Conservation (phyloP, 306 rosid genomes). For the Sicyos edulis region DNA sequence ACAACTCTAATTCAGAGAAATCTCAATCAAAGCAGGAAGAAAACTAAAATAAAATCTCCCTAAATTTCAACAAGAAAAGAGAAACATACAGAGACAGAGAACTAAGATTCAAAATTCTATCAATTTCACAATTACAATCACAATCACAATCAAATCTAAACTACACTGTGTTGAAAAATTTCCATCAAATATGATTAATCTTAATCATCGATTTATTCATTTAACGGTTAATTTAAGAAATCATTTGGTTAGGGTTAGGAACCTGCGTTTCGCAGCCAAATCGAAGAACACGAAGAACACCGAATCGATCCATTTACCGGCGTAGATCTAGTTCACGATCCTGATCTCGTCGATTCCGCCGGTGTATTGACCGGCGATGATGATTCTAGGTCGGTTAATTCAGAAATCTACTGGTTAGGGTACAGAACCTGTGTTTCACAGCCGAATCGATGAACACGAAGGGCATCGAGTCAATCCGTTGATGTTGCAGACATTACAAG, state of each 20-base stretch:
- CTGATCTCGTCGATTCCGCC: slow-evolving; percentile 69
- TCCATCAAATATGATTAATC: not conserved
- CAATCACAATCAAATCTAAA: not conserved
- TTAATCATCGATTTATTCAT: not conserved
- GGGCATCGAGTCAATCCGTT: slow-evolving; percentile 70
- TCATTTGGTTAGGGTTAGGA: not conserved
- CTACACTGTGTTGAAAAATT: slow-evolving; percentile 5
- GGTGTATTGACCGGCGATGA: slow-evolving; percentile 48
- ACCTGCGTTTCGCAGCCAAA: slow-evolving; percentile 4
- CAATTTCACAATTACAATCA: not conserved
- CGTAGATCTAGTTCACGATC: slow-evolving; percentile 45
- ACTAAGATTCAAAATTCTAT: not conserved
- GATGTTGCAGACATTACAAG: slow-evolving; percentile 46
- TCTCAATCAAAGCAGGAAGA: too few species aligned
- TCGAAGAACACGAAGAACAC: slow-evolving; percentile 50
- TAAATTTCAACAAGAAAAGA: not conserved
- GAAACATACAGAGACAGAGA: not conserved
- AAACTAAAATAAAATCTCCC: not conserved
- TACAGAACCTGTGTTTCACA: slow-evolving; percentile 3
- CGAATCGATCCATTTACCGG: slow-evolving; percentile 60
- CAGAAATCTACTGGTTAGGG: not conserved
- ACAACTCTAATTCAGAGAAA: too few species aligned
- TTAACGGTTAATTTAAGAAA: not conserved
- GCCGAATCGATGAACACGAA: slow-evolving; percentile 32
- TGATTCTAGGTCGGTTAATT: slow-evolving; percentile 38